phyloP scores from a whole-genome alignment of 768 basidiomycete species.

The Podaxis pistillaris region DNA sequence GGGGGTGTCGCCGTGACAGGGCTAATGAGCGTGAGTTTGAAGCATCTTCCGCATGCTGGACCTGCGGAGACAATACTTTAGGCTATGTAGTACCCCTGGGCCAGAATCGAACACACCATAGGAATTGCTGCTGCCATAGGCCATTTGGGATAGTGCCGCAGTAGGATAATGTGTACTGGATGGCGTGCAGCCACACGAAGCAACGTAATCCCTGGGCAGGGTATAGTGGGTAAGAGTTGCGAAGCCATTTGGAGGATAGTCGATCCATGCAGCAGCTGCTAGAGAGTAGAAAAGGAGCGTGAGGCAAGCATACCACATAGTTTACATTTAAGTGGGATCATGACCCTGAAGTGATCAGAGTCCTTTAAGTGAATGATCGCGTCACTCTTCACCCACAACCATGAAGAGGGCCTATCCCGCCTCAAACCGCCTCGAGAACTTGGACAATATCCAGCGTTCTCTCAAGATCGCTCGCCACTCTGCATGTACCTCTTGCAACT shows the following conservation, averaged over 20 bases:
- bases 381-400: constrained; percentile 17
- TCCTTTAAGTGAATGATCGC: constrained; percentile 1
- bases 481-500: constrained; percentile 59
- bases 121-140: constrained; percentile 69
- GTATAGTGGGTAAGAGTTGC: constrained; percentile 83
- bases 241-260: constrained; percentile 57
- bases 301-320: constrained; percentile 4
- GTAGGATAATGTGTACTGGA: constrained; percentile 73
- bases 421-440: constrained; percentile 46
- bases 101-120: constrained; percentile 41
- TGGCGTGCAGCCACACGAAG: constrained; percentile 75
- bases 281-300: constrained; percentile 1
- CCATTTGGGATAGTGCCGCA: constrained; percentile 77
- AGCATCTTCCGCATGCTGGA: constrained; percentile 76
- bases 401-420: constrained; percentile 74
- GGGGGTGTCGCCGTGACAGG: constrained; percentile 66
- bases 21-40: constrained; percentile 71
- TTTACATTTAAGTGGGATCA: constrained; percentile 12
- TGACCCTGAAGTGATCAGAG: constrained; percentile 1
- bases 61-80: constrained; percentile 32
- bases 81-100: neutral
- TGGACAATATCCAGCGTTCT: constrained; percentile 49
- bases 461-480: constrained; percentile 87
- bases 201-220: constrained; percentile 53
- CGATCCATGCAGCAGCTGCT: constrained; percentile 49